Conservation (phyloP, 2,329 filamentous ascomycete species). For the Aureobasidium namibiae region DNA sequence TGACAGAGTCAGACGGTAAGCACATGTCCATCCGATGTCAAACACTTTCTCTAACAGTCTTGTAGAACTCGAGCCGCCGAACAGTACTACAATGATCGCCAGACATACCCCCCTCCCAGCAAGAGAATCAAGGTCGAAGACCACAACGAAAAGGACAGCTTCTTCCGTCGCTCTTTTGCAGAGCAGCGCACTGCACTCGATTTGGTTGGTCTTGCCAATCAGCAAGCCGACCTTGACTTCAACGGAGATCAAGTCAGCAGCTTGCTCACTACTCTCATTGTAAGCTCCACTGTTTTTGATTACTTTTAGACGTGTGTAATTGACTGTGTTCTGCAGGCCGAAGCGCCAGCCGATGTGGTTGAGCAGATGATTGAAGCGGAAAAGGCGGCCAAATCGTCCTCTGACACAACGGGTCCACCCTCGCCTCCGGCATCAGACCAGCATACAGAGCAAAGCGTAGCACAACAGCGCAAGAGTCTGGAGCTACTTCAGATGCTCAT, state of each 20-base stretch:
- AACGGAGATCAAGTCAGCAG: conserved; percentile 36
- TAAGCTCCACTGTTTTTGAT: conserved; percentile 35
- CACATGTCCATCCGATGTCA: conserved; percentile 12
- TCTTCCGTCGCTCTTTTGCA: conserved; percentile 42
- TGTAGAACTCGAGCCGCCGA: not conserved
- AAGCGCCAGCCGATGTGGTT: conserved; percentile 36
- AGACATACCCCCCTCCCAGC: not conserved
- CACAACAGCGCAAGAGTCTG: conserved; percentile 28
- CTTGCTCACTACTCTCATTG: conserved; percentile 54
- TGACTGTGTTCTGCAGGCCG: conserved; percentile 27
- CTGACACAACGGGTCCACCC: conserved; percentile 14
- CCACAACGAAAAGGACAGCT: conserved; percentile 24
- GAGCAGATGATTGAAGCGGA: conserved; percentile 28
- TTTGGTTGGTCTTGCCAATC: conserved; percentile 49
- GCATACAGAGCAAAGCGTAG: conserved; percentile 22
- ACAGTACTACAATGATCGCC: conserved; percentile 6
- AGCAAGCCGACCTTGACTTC: conserved; percentile 42
- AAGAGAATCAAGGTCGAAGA: conserved; percentile 12
- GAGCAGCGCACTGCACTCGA: conserved; percentile 61
- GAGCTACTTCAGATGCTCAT: conserved; percentile 30
- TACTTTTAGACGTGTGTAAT: conserved; percentile 19
- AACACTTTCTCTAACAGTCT: conserved; percentile 17
- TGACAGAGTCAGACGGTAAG: conserved; percentile 46
- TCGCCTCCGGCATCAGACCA: conserved; percentile 18
- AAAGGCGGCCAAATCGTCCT: conserved; percentile 13